Evolutionary conservation across 78 protist genomes (phyloP), one percentile per base, ranked within the genome.

Genomic region (Dictyostelium firmibasis): DNA sequence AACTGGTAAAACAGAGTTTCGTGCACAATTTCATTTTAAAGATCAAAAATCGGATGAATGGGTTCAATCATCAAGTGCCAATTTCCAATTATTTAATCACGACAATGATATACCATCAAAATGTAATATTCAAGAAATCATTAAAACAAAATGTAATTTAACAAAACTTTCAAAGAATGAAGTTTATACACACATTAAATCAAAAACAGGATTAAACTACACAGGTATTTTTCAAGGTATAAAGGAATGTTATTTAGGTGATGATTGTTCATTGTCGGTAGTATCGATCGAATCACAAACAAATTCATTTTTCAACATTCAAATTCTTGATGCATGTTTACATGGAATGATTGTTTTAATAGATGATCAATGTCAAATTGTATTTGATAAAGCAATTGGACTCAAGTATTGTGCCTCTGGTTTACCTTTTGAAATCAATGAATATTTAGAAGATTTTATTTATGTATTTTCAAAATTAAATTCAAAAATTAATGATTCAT

Each of bases 371-470:
- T 16, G 44, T 33, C 69, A 89, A n/a, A 44, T 81, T 41, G 87
- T 89, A 16, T 89, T 89, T 44, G 94, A 89, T 41, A 38, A 85
- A 23, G 31, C 69, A 23, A 18, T 38, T 50, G 64, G 83, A 38
- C 23, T 89, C 0, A 60, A 81, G 20, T 60, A 62, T 6, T 72
- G 33, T 33, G 29, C 79, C 4, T 72, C 79, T 11, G 33, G 16
- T 33, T 2, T 72, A 13, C 79, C 79, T 25, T 8, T 4, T 62
- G 69, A n/a, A 23, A 25, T n/a, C 0, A 10, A n/a, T 29, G 20
- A 33, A 27, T 29, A 4, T 33, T 5, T 33, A 33, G 25, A 27
- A 16, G 18, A 31, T 14, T 20, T 11, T 3, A 0, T 72, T 13
- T 72, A 33, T 33, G 38, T 27, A 14, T 33, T 16, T 31, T 3